Conservation (phyloP, 202 grass and related monocot species). For the Elaeis oleifera region DNA sequence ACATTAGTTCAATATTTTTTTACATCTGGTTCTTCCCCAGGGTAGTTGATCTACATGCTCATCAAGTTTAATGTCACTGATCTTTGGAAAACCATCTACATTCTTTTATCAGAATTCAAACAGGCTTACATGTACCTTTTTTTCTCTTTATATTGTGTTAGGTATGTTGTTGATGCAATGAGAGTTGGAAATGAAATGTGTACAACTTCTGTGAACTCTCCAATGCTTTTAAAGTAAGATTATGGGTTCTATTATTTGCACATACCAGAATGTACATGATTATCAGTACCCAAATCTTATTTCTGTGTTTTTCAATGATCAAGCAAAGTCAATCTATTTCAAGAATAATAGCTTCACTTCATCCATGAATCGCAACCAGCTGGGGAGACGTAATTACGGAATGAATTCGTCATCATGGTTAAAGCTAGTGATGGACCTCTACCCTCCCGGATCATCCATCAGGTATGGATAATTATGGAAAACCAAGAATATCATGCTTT, state of each 20-base stretch:
- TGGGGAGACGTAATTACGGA: slow-evolving; percentile 32
- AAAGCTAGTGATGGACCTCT: slow-evolving; percentile 63
- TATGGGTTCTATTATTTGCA: slow-evolving; percentile 19
- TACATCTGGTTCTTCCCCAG: slow-evolving; percentile 73
- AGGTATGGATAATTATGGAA: slow-evolving; percentile 37
- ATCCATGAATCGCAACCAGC: slow-evolving; percentile 28
- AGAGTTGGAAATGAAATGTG: slow-evolving; percentile 49
- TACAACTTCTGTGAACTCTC: slow-evolving; percentile 56
- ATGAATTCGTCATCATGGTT: slow-evolving; percentile 45
- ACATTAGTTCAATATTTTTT: slow-evolving; percentile 69
- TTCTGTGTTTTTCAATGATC: slow-evolving; percentile 74
- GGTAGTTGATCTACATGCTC: slow-evolving; percentile 34
- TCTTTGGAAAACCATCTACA: background rate
- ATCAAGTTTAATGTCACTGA: slow-evolving; percentile 6
- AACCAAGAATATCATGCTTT: slow-evolving; percentile 1
- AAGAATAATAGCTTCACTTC: slow-evolving; percentile 49
- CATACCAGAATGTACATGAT: too few species aligned
- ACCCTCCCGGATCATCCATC: slow-evolving; percentile 64
- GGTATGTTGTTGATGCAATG: slow-evolving; percentile 72
- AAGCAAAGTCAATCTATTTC: slow-evolving; percentile 98
- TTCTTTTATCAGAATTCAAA: background rate
- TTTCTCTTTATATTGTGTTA: slow-evolving; percentile 5
- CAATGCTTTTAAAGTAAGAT: slow-evolving; percentile 68
- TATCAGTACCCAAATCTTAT: slow-evolving; percentile 34
- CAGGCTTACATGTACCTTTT: slow-evolving; percentile 1